phyloP scores from a whole-genome alignment of 352 stramenopile species.

The Phytophthora hibernalis region DNA sequence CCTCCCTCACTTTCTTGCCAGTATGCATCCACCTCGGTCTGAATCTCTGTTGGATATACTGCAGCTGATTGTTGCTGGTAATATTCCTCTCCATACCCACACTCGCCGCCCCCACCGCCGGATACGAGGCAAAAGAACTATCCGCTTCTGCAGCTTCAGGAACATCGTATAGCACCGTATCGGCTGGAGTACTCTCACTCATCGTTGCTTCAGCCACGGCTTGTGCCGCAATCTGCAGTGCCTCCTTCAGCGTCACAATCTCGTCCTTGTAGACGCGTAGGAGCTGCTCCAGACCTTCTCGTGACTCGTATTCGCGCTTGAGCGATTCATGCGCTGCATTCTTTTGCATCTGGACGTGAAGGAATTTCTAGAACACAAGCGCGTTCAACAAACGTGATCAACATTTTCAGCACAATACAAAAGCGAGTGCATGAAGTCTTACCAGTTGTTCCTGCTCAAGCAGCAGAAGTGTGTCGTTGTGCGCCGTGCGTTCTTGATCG shows the following conservation, averaged over 20 bases:
- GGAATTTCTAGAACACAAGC: slow-evolving; percentile 37
- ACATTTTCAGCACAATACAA: neutral
- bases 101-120: neutral
- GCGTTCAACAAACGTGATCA: slow-evolving; percentile 1
- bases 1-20: slow-evolving; percentile 12
- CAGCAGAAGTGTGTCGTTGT: slow-evolving; percentile 43
- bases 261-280: slow-evolving; percentile 80
- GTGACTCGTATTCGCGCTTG: slow-evolving; percentile 64
- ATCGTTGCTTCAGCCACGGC: slow-evolving; percentile 58
- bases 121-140: slow-evolving; percentile 9
- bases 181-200: neutral
- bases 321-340: slow-evolving; percentile 61
- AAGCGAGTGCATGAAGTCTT: slow-evolving; percentile 1
- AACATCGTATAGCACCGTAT: slow-evolving; percentile 1
- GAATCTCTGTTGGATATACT: slow-evolving; percentile 20
- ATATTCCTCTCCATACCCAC: slow-evolving; percentile 16
- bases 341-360: slow-evolving; percentile 56
- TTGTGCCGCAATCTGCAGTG: slow-evolving; percentile 71
- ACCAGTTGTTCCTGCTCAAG: slow-evolving; percentile 67
- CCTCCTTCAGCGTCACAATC: slow-evolving; percentile 76
- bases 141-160: slow-evolving; percentile 5
- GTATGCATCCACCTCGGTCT: slow-evolving; percentile 2
- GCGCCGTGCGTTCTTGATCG: slow-evolving; percentile 49
- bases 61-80: slow-evolving; percentile 4
- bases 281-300: slow-evolving; percentile 52